Evolutionary conservation across 306 rosid genomes (phyloP).

Genomic region (Rubus parviflorus): DNA sequence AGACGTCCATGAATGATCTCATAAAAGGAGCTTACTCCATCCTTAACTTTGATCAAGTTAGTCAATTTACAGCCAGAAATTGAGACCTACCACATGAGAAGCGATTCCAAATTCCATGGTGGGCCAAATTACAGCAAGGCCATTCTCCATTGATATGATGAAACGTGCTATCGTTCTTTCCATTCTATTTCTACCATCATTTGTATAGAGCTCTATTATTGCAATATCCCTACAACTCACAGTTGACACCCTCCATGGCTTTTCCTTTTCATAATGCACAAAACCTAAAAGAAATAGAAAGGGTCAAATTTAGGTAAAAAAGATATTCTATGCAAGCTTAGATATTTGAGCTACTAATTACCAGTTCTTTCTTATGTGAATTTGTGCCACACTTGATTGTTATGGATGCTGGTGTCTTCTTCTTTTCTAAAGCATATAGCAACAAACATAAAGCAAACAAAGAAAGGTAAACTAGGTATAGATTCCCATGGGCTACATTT

Average conservation of each 20-base stretch:
- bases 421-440: slow-evolving; percentile 31
- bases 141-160: slow-evolving; percentile 32
- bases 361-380: slow-evolving; percentile 25
- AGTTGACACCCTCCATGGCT: slow-evolving; percentile 33
- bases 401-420: slow-evolving; percentile 23
- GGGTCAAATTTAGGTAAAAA: slow-evolving; percentile 28
- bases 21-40: not conserved
- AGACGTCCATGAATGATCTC: not conserved
- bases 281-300: slow-evolving; percentile 33
- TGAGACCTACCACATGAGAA: slow-evolving; percentile 23
- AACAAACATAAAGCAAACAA: slow-evolving; percentile 16
- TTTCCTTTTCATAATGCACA: slow-evolving; percentile 21
- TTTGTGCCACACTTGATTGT: slow-evolving; percentile 26
- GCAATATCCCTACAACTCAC: slow-evolving; percentile 22
- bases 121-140: slow-evolving; percentile 44
- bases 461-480: slow-evolving; percentile 3
- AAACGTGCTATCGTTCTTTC: slow-evolving; percentile 29
- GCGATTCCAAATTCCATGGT: slow-evolving; percentile 27
- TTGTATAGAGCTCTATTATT: slow-evolving; percentile 43
- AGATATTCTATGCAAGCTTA: slow-evolving; percentile 8
- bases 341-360: slow-evolving; percentile 16
- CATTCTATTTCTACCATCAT: slow-evolving; percentile 17
- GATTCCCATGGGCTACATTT: slow-evolving; percentile 15
- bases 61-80: not conserved
- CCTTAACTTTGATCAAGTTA: not conserved